Conservation (phyloP, 2,329 filamentous ascomycete genomes). For the Tolypocladium tropicale region DNA sequence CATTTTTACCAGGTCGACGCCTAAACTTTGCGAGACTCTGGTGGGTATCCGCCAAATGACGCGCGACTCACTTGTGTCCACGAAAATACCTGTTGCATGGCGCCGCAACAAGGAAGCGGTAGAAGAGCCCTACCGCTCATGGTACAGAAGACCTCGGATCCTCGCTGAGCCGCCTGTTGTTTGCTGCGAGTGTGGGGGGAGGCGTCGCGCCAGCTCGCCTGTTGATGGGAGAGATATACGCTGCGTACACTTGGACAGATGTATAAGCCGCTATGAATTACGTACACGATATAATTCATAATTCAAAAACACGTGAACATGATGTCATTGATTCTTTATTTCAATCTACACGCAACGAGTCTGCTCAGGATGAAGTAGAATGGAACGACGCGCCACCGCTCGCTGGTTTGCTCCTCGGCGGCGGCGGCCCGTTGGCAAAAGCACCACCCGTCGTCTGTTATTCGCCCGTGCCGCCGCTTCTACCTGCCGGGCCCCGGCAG, state of each 20-base stretch:
- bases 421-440: too few relatives aligned
- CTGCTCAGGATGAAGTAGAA: background rate
- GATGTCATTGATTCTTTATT: background rate
- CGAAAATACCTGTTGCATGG: too few relatives aligned
- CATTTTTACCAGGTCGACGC: too few relatives aligned
- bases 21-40: too few relatives aligned
- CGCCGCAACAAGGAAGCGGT: too few relatives aligned
- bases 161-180: background rate
- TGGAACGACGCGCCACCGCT: background rate
- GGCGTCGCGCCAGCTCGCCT: background rate
- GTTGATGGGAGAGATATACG: background rate
- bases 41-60: too few relatives aligned
- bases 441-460: too few relatives aligned
- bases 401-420: too few relatives aligned
- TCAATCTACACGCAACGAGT: background rate
- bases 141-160: background rate
- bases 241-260: background rate
- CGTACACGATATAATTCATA: background rate
- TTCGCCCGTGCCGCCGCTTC: too few relatives aligned
- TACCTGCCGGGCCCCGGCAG: constrained; percentile 35
- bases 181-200: background rate
- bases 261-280: background rate
- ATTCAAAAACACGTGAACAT: background rate
- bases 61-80: background rate
- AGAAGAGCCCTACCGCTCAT: background rate